A percentile compares a stretch with the other conserved stretches of the same genome.
Evolutionary conservation across 345 rosid species (phyloP).

Genomic region (Lenwebbia sp.): DNA sequence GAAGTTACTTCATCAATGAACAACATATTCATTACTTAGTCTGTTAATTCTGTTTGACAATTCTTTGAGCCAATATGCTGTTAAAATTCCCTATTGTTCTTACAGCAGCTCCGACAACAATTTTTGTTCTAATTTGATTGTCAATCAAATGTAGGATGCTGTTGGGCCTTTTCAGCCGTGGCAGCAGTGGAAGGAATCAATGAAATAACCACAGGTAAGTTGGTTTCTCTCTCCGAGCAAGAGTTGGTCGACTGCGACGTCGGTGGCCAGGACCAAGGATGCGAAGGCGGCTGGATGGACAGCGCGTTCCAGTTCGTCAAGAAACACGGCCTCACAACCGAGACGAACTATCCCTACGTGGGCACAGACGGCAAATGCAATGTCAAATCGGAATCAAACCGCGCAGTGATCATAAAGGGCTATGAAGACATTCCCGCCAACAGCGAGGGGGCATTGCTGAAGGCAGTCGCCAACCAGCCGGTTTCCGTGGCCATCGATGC

Average conservation of each 20-base stretch:
- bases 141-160: constrained; percentile 1
- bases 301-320: constrained; percentile 16
- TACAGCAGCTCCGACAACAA: not conserved
- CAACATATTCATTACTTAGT: not conserved
- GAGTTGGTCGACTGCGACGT: constrained; percentile 14
- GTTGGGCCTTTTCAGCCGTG: constrained; percentile 22
- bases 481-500: not conserved
- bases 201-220: not conserved
- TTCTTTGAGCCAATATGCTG: not conserved
- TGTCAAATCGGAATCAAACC: not conserved
- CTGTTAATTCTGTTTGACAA: not conserved
- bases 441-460: not conserved
- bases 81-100: not conserved
- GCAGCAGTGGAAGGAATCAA: constrained; percentile 13
- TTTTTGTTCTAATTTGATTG: not conserved
- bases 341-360: constrained; percentile 14
- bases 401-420: constrained; percentile 13
- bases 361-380: constrained; percentile 19
- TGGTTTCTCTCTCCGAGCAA: constrained; percentile 12
- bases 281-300: constrained; percentile 24
- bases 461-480: not conserved
- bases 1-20: not conserved
- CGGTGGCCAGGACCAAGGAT: not conserved
- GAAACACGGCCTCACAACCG: constrained; percentile 10
- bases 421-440: constrained; percentile 9